Base-by-base conservation (phyloP, 129 eudicot genomes). In the Escallonia herrerae region DNA sequence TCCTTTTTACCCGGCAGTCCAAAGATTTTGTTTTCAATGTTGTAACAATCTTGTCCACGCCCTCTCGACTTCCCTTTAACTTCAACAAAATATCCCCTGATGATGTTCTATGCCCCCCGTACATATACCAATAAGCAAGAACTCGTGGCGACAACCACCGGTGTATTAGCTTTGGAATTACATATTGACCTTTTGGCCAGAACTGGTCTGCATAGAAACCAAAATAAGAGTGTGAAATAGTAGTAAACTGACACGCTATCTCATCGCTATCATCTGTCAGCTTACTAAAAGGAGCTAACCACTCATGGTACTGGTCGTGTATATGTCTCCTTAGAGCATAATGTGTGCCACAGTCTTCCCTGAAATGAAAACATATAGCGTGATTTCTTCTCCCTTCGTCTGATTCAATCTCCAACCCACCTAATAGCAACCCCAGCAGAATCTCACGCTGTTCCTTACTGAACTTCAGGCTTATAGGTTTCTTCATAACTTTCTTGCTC, bases 91-190 rank as follows among this genome's bases (percentile, higher is more conserved):
- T 93, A 71, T 88, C 96, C 4, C 98, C 96, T 8, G 80, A 72
- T 6, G 95, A 77, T 12, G 98, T 93, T 79, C 74, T 85, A 71
- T 83, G 67, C 7, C 98, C 98, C 11, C 89, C 91, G 50, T 85
- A 88, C 96, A 93, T 93, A 54, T 85, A 93, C 98, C 98, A 93
- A 65, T 88, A 93, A 4, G 96, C 98, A 83, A 93, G 96, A 81
- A 76, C 96, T 46, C 85, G 91, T 38, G 95, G 96, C 3, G 95
- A 85, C 77, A 93, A 67, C 98, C 99, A 89, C 5, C 99, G 72
- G 41, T 89, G 87, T 15, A 94, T 77, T 14, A 94, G 77, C 58
- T 94, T 89, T 15, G 99, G 99, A 72, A 89, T 78, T 6, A 51
- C 83, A 40, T 75, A 84, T 14, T 60, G 77, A 54, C 95, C 87